These are phyloP conservation scores for Citrullus amarus DNA, from an alignment of 306 rosid genomes.

Conservation along the genomic window DNA sequence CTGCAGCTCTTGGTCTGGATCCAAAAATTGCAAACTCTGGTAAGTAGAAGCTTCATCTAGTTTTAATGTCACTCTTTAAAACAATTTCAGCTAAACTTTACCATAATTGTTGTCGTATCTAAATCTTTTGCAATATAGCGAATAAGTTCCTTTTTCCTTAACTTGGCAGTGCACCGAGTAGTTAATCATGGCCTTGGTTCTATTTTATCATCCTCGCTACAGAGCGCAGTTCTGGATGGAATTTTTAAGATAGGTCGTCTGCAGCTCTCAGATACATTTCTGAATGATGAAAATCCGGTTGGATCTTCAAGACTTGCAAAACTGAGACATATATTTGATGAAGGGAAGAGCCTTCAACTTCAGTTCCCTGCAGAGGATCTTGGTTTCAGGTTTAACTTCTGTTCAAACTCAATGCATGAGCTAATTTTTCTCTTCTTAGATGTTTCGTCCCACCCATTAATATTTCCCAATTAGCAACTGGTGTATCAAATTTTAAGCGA, in stretches of 20 bases:
- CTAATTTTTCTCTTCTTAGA: neutral
- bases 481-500: neutral
- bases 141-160: constrained; percentile 8
- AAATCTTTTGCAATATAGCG: neutral
- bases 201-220: constrained; percentile 57
- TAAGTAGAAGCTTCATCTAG: constrained; percentile 15
- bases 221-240: constrained; percentile 69
- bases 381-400: constrained; percentile 59
- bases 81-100: neutral
- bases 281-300: constrained; percentile 67
- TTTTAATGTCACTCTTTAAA: constrained; percentile 9
- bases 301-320: constrained; percentile 73
- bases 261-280: constrained; percentile 57
- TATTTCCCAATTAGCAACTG: neutral
- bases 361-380: constrained; percentile 98
- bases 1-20: constrained; percentile 82
- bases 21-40: constrained; percentile 88
- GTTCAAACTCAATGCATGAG: constrained; percentile 1
- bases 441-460: neutral
- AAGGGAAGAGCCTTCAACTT: constrained; percentile 93
- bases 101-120: neutral
- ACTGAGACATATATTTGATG: constrained; percentile 67
- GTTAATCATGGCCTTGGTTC: constrained; percentile 53
- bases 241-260: constrained; percentile 73
- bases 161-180: constrained; percentile 55